A percentile compares a stretch with the other conserved stretches of the same genome.
These are phyloP conservation scores for Dissophora ornata DNA, from an alignment of 192 early-diverging fungal genomes.

Conservation along the genomic window DNA sequence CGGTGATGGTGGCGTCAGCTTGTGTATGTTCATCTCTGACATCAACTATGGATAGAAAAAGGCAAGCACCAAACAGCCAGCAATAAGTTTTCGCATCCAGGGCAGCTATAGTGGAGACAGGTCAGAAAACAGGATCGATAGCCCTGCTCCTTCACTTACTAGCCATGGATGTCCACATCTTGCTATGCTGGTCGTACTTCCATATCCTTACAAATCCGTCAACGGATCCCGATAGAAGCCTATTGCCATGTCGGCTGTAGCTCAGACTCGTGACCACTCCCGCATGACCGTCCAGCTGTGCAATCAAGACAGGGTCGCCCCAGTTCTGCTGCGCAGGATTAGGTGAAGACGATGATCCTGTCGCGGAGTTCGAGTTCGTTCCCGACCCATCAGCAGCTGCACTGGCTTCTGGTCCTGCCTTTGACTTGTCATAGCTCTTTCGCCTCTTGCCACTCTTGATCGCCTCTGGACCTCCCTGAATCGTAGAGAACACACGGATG, in stretches of 20 bases:
- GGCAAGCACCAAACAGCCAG: background rate
- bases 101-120: background rate
- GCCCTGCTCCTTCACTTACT: too few species aligned
- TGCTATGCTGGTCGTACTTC: constrained; percentile 61
- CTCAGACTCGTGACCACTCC: constrained; percentile 78
- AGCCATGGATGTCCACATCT: constrained; percentile 69
- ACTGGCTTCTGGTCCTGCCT: background rate
- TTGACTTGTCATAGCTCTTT: constrained; percentile 24
- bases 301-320: constrained; percentile 62
- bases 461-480: constrained; percentile 56
- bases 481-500: constrained; percentile 80
- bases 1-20: constrained; percentile 49
- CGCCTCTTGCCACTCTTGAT: constrained; percentile 39
- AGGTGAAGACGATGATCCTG: constrained; percentile 8
- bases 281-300: constrained; percentile 75
- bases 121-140: too few species aligned
- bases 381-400: constrained; percentile 14
- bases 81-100: too few species aligned
- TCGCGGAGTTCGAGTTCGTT: background rate
- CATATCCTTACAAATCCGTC: constrained; percentile 87
- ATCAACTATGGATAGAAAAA: constrained; percentile 34
- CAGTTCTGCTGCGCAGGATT: constrained; percentile 19
- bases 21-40: constrained; percentile 45
- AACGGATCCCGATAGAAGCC: constrained; percentile 76
- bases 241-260: constrained; percentile 76